phyloP scores from a whole-genome alignment of 305 asterid species.

The Plantago coronopus region DNA sequence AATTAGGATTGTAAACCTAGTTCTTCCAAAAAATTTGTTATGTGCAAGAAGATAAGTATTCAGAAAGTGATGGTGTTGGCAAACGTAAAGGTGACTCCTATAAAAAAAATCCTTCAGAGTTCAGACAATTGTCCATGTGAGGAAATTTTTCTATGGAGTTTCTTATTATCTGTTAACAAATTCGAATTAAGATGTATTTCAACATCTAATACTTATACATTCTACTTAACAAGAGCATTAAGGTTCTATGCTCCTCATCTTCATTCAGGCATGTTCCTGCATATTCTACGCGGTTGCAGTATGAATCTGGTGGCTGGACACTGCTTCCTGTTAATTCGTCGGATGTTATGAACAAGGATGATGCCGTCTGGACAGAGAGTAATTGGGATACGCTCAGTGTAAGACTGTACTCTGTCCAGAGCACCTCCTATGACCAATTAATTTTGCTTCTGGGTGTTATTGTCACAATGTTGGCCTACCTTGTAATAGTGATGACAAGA shows the following conservation, averaged over 20 bases:
- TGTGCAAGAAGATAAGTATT: too few relatives aligned
- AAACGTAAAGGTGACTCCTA: too few relatives aligned
- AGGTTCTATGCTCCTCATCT: background rate
- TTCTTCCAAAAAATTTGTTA: too few relatives aligned
- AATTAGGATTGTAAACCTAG: too few relatives aligned
- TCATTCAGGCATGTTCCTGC: constrained; percentile 83
- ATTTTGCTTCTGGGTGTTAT: constrained; percentile 56
- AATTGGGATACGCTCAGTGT: constrained; percentile 72
- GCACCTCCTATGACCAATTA: constrained; percentile 45
- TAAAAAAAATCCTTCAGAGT: too few relatives aligned
- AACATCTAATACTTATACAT: too few relatives aligned
- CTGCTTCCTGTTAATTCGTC: constrained; percentile 60
- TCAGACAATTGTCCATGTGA: too few relatives aligned
- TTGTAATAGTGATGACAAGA: constrained; percentile 46
- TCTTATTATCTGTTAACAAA: too few relatives aligned
- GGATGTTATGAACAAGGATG: constrained; percentile 42
- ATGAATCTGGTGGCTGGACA: constrained; percentile 59
- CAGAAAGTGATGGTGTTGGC: too few relatives aligned
- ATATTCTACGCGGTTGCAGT: constrained; percentile 81
- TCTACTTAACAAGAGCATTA: background rate
- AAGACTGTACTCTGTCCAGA: constrained; percentile 62
- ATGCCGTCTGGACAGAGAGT: constrained; percentile 96
- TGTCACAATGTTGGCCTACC: constrained; percentile 56
- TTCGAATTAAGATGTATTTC: too few relatives aligned
- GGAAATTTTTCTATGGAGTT: too few relatives aligned